Conservation (phyloP, 345 rosid genomes). For the Melaleuca alternifolia region DNA sequence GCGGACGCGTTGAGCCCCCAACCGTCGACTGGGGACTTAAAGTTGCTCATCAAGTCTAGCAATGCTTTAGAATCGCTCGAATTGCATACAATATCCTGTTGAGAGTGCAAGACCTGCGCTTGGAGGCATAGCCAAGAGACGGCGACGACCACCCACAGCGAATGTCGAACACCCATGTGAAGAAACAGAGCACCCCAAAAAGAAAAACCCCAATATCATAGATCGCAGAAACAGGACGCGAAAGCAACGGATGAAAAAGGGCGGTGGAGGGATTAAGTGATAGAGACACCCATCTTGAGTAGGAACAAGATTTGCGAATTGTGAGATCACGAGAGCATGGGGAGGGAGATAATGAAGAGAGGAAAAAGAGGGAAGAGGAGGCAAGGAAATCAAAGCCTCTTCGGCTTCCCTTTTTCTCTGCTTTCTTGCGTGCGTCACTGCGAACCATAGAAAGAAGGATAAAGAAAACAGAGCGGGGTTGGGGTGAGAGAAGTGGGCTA, state of each 20-base stretch:
- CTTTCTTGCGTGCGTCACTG: not conserved
- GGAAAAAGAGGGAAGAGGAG: not conserved
- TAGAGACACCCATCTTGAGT: not conserved
- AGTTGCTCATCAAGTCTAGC: slow-evolving; percentile 20
- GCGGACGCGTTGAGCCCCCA: not conserved
- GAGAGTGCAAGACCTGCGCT: slow-evolving; percentile 17
- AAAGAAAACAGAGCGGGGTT: not conserved
- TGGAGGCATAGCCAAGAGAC: slow-evolving; percentile 18
- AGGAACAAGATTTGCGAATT: not conserved
- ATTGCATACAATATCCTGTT: slow-evolving; percentile 28
- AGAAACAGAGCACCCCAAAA: not conserved
- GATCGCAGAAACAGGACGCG: not conserved
- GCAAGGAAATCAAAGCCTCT: not conserved
- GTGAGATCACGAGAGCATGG: not conserved
- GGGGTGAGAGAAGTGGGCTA: not conserved
- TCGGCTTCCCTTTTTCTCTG: not conserved
- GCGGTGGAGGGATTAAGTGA: not conserved
- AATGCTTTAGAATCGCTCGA: slow-evolving; percentile 38
- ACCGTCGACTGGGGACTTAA: slow-evolving; percentile 20
- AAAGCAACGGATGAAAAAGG: not conserved
- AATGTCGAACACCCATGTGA: slow-evolving; percentile 34
- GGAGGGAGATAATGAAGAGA: not conserved
- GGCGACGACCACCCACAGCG: slow-evolving; percentile 15
- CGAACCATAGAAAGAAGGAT: not conserved
- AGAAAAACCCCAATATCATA: not conserved